Evolutionary conservation across 2,329 filamentous ascomycete genomes (phyloP), one percentile per base, ranked within the genome.

Genomic region (Beauveria varroae): DNA sequence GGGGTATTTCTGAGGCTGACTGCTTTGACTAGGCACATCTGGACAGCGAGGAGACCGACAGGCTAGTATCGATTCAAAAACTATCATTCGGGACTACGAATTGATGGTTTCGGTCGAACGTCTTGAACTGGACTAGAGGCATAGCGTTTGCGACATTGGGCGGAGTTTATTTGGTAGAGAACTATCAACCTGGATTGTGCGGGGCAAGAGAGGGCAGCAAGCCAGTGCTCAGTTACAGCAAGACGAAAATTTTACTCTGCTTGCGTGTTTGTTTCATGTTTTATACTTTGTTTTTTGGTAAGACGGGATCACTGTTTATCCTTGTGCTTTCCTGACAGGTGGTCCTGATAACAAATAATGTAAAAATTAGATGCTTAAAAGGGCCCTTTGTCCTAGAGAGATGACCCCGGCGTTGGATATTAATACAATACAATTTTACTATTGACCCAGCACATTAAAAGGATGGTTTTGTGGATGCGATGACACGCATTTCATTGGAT

Each of bases 21-120:
- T 22, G 16, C n/a, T 24, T 30, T 41, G 30, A 14, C 26, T 30
- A 75, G 73, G 49, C 70, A 73, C 61, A 67, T 73, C 28, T 74
- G 70, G 68, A 74, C 71, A 22, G 73, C 69, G 20, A 67, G 68
- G 52, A 68, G 67, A 52, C 71, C 68, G 47, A 40, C 8, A 30
- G 14, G 24, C 12, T 52, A 52, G 26, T 5, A 14, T 37, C 5
- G 14, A 26, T 60, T 44, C n/a, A 14, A 24, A 34, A 30, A 34
- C 22, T 16, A 44, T 16, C 12, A 9, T 24, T 20, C 44, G 20
- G n/a, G 37, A 22, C 46, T 34, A 46, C 5, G 12, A 20, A 20
- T 26, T 14, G 6, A n/a, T 24, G 26, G 18, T 20, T 22, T 3
- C 5, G 9, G 14, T 10, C 14, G 30, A 16, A 58, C 5, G 14